phyloP scores from a whole-genome alignment of 2,329 filamentous ascomycete genomes.

The Didymosphaeria variabile region DNA sequence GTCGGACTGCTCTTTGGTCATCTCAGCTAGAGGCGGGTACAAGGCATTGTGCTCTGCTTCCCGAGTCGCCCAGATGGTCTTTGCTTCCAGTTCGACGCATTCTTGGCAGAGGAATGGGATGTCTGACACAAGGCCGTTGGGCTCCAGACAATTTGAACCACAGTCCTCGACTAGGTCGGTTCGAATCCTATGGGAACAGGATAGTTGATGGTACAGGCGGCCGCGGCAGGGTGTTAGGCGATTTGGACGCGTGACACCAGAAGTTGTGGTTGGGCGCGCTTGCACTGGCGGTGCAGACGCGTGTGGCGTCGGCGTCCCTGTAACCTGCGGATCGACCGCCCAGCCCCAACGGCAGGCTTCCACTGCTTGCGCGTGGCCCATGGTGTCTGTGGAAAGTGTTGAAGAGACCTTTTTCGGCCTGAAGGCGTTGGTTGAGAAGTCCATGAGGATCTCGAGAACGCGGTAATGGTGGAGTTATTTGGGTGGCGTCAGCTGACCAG shows the following conservation, averaged over 20 bases:
- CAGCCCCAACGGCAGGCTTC: slow-evolving; percentile 48
- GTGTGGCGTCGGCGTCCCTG: slow-evolving; percentile 16
- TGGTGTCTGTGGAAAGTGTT: slow-evolving; percentile 42
- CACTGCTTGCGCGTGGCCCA: slow-evolving; percentile 44
- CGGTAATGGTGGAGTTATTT: slow-evolving; percentile 7
- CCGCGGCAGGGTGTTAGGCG: slow-evolving; percentile 46
- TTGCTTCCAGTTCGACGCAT: slow-evolving; percentile 40
- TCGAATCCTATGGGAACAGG: slow-evolving; percentile 47
- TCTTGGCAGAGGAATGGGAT: slow-evolving; percentile 44
- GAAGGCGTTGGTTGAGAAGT: slow-evolving; percentile 44
- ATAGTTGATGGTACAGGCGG: slow-evolving; percentile 47
- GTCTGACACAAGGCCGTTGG: slow-evolving; percentile 26
- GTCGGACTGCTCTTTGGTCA: slow-evolving; percentile 44
- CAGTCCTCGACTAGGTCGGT: slow-evolving; percentile 49
- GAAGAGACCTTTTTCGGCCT: slow-evolving; percentile 20
- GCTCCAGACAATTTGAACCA: slow-evolving; percentile 46
- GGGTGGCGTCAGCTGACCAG: slow-evolving; percentile 36
- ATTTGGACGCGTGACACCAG: slow-evolving; percentile 35
- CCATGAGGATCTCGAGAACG: slow-evolving; percentile 28
- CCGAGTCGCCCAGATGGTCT: slow-evolving; percentile 39
- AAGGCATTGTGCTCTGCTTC: slow-evolving; percentile 37
- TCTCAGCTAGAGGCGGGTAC: slow-evolving; percentile 39
- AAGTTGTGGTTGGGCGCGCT: slow-evolving; percentile 21
- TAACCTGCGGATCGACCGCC: slow-evolving; percentile 36
- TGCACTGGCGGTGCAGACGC: slow-evolving; percentile 15